Base-by-base conservation (phyloP, 1,284 basidiomycete species). In the Marasmius fiardii region DNA sequence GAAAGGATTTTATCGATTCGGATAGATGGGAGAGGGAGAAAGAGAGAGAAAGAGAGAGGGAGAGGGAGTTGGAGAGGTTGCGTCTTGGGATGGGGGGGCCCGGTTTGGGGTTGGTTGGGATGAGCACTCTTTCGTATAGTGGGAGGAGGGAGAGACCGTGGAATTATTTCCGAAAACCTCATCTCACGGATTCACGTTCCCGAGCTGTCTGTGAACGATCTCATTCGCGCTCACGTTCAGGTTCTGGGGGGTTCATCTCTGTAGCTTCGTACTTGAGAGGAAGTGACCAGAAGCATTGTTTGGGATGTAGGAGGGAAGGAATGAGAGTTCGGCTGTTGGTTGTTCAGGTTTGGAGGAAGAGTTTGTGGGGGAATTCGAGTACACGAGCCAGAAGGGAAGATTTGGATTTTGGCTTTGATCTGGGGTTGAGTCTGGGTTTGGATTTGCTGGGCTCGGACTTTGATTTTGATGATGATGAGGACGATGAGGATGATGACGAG, bases 271-370 rank as follows among this genome's bases (percentile, higher is more conserved):
- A 49, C 31, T 20, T 49, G 12, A 24, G 47, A 28, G 47, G 47
- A 28, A 31, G 47, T 26, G 47, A 49, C 18, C 47, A 49, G 20
- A 49, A 49, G 28, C 47, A 49, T 20, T 49, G 47, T 33, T 31
- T 49, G 47, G 47, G 47, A 14, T 49, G 47, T 49, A 26, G 47
- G 16, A 49, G 47, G 31, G 47, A 49, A 31, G 47, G 47, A 2
- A 8, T 49, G 26, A 49, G 47, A 20, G 47, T 49, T 3, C 31
- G 47, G 47, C n/a, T 33, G 28, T 33, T 49, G 28, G 16, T 49
- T 33, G 47, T 49, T 12, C 23, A 26, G 3, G 11, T 49, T 26
- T 49, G 47, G 47, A 49, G 31, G 28, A 28, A 26, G 47, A 31
- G 10, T 31, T 31, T 31, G 28, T 18, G 26, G 47, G 47, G 31